Conservation (phyloP, 306 rosid species). For the Quercus variabilis region DNA sequence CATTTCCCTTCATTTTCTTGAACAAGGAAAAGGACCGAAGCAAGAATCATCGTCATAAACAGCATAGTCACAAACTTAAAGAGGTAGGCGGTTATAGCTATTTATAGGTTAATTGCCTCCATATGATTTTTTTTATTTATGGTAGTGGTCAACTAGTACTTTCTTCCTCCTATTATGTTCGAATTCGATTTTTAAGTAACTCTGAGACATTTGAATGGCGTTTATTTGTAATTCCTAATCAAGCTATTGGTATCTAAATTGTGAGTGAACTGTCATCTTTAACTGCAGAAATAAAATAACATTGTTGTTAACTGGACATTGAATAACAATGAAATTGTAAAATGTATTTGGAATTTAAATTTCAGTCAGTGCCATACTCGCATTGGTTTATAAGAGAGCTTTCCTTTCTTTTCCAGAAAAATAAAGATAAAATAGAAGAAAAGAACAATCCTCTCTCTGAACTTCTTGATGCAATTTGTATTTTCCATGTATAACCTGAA, state of each 20-base stretch:
- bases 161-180: not conserved
- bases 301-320: not conserved
- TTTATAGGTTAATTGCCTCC: conserved; percentile 4
- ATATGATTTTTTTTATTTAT: not conserved
- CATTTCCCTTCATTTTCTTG: conserved; percentile 21
- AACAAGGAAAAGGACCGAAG: conserved; percentile 70
- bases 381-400: not conserved
- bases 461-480: not conserved
- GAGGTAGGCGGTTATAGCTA: conserved; percentile 57
- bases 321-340: not conserved
- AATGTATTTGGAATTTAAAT: not conserved
- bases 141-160: not conserved
- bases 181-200: not conserved
- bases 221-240: not conserved
- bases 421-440: not conserved
- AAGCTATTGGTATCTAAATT: not conserved
- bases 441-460: not conserved
- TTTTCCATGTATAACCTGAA: not conserved
- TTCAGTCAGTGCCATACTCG: not conserved
- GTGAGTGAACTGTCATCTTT: not conserved
- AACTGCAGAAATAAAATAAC: not conserved
- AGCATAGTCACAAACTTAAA: conserved; percentile 60
- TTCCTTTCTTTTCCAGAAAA: not conserved
- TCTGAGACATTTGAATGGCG: not conserved
- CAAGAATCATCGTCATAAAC: conserved; percentile 63